These are phyloP conservation scores for Ophiostoma himal-ulmi DNA, from an alignment of 2,329 filamentous ascomycete species.

Conservation along the genomic window DNA sequence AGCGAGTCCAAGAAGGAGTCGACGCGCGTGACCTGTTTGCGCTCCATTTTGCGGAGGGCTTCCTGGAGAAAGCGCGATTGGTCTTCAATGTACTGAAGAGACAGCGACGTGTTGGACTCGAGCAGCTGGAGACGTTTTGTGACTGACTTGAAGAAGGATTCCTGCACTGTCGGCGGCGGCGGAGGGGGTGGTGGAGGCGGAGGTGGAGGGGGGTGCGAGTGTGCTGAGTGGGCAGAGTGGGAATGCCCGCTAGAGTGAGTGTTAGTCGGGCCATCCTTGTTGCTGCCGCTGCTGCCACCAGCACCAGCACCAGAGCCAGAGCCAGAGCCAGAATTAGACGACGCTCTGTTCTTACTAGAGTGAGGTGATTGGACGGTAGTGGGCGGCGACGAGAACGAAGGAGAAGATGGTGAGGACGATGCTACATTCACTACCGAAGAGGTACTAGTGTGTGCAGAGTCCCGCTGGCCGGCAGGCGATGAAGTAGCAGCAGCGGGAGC, in stretches of 20 bases:
- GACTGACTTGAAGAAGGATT: conserved; percentile 95
- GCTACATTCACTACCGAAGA: not conserved
- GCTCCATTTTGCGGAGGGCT: conserved; percentile 79
- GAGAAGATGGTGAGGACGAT: not conserved
- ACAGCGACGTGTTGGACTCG: conserved; percentile 87
- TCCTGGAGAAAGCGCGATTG: conserved; percentile 87
- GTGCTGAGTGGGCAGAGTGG: not conserved
- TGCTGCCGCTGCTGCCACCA: not conserved
- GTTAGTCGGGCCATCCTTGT: not conserved
- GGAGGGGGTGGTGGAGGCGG: conserved; percentile 29
- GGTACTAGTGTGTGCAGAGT: not conserved
- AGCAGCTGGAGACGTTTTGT: conserved; percentile 87
- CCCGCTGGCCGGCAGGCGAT: not conserved
- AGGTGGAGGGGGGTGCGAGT: conserved; percentile 32
- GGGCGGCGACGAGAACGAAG: conserved; percentile 7
- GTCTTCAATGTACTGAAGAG: conserved; percentile 92
- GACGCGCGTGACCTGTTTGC: conserved; percentile 78
- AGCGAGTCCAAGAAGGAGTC: conserved; percentile 73
- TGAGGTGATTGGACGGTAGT: conserved; percentile 14
- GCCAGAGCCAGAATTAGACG: conserved; percentile 13
- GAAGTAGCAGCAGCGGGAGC: not conserved
- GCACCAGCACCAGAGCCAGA: not conserved
- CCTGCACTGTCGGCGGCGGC: conserved; percentile 75
- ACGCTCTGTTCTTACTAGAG: conserved; percentile 30
- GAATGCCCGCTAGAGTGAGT: conserved; percentile 28